Evolutionary conservation across 225 moss, liverwort and hornwort genomes (phyloP).

Genomic region (Rhytidiadelphus loreus): DNA sequence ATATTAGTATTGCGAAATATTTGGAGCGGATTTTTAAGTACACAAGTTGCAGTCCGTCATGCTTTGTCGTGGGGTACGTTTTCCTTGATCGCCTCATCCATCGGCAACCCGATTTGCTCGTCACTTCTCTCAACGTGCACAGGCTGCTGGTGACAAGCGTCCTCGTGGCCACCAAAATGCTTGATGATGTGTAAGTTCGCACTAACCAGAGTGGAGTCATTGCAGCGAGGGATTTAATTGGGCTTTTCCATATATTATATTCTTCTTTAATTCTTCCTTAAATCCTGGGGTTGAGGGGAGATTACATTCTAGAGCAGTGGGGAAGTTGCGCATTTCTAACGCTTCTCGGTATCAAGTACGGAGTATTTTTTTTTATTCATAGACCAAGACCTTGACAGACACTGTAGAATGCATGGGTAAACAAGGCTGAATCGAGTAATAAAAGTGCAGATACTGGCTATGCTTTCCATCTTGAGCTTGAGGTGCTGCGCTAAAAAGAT

Average conservation of each 20-base stretch:
- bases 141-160: slow-evolving; percentile 78
- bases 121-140: slow-evolving; percentile 90
- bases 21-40: slow-evolving; percentile 93
- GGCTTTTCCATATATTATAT: not conserved
- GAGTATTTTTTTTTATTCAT: not conserved
- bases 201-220: not conserved
- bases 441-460: not conserved
- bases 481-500: not conserved
- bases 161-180: slow-evolving; percentile 93
- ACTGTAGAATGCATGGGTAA: not conserved
- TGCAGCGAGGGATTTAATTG: not conserved
- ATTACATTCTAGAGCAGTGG: not conserved
- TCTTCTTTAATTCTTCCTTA: not conserved
- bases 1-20: slow-evolving; percentile 73
- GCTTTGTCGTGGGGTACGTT: slow-evolving; percentile 87
- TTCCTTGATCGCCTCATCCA: slow-evolving; percentile 94
- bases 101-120: slow-evolving; percentile 85
- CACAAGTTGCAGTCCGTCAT: slow-evolving; percentile 86
- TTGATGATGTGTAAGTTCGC: slow-evolving; percentile 80
- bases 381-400: not conserved
- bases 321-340: not conserved
- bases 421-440: not conserved
- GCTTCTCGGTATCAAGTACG: not conserved
- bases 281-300: not conserved
- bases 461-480: not conserved